Evolutionary conservation across 768 basidiomycete species (phyloP), one percentile per base, ranked within the genome.

Genomic region (Russula dissimulans): DNA sequence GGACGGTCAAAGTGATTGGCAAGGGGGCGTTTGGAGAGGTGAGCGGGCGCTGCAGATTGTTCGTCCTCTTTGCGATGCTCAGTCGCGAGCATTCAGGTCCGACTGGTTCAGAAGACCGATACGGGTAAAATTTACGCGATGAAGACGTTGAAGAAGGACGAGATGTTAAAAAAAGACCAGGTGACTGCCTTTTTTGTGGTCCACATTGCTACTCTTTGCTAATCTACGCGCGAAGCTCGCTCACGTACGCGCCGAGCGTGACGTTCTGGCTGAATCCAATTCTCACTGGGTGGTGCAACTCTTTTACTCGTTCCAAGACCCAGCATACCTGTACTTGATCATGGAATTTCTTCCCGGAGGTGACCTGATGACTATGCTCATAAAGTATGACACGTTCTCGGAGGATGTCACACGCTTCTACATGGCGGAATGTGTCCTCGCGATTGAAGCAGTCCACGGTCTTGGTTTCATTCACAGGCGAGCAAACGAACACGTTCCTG

Each of bases 271-370:
- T 26, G 94, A 97, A 75, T 92, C 91, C 47, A 89, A 95, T 71
- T 95, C 93, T 49, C 81, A 83, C 44, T 97, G 95, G 95, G 95
- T 97, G 44, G 95, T 98, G 6, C 92, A 97, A 69, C 81, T 98
- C 22, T 97, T 82, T 74, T 97, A 95, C 74, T 97, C 94, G n/a
- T 98, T 98, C 78, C 97, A 98, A 71, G 97, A 98, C 71, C 76
- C 89, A 1, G 77, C 86, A 54, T 92, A 89, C 67, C 81, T 99
- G 29, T 99, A 98, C 75, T 79, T 99, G 56, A 89, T 98, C 77
- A 98, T 98, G 97, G 97, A 98, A 75, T 99, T 95, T 73, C 79
- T 99, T 48, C 95, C 95, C 57, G 97, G 97, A 48, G 97, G 97
- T 36, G 97, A 99, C 71, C 78, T 98, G 62, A 97, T 99, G 97